These are phyloP conservation scores for Calendula officinalis DNA, from an alignment of 129 eudicot species.

Conservation along the genomic window DNA sequence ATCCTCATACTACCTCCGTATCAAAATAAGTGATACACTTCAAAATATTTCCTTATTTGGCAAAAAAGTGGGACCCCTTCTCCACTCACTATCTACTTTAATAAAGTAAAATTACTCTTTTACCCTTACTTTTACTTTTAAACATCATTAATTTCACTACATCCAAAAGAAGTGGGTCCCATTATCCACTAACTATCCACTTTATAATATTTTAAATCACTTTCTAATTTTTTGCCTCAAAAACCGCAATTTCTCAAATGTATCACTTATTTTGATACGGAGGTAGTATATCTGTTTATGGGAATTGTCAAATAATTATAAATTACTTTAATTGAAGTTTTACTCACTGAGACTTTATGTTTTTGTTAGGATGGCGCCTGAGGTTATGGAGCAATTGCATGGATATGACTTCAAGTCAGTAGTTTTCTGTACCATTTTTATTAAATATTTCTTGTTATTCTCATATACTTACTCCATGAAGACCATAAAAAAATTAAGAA, in stretches of 20 bases:
- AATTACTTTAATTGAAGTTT: background rate
- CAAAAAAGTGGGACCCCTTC: background rate
- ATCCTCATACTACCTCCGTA: background rate
- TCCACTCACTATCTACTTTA: too few species aligned
- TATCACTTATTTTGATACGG: too few species aligned
- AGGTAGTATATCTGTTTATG: too few species aligned
- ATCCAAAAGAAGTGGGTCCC: too few species aligned
- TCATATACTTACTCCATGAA: background rate
- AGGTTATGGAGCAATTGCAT: conserved; percentile 94
- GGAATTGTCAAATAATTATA: too few species aligned
- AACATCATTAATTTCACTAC: too few species aligned
- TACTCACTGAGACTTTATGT: conserved; percentile 16
- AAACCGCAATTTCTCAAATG: too few species aligned
- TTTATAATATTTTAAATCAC: too few species aligned
- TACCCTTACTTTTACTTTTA: too few species aligned
- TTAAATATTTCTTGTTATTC: background rate
- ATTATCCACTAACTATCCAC: too few species aligned
- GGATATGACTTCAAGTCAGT: conserved; percentile 95
- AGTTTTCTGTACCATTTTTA: conserved; percentile 6
- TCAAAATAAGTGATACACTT: background rate
- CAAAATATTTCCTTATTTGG: background rate
- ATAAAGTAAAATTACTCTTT: too few species aligned
- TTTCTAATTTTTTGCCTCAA: too few species aligned
- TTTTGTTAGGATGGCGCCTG: conserved; percentile 95
- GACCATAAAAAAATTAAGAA: conserved; percentile 9